Percentiles rank a stretch among this genome's conserved stretches.
Conservation (phyloP, 345 rosid species). For the Anastatica hierochuntica region DNA sequence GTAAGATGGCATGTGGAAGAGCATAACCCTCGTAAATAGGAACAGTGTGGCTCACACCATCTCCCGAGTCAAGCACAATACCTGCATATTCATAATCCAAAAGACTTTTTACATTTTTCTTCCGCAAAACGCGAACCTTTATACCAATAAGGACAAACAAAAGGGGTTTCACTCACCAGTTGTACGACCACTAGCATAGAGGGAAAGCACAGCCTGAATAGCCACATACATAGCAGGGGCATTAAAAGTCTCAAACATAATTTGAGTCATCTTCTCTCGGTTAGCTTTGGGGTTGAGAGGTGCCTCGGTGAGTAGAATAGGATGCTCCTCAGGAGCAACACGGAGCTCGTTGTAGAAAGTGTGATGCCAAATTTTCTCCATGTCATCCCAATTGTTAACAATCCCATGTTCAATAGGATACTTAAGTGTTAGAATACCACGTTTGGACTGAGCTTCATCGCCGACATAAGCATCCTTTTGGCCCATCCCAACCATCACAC, state of each 20-base stretch:
- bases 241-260: slow-evolving; percentile 91
- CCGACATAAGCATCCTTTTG: slow-evolving; percentile 89
- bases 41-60: slow-evolving; percentile 91
- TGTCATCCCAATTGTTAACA: slow-evolving; percentile 95
- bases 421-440: slow-evolving; percentile 74
- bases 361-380: slow-evolving; percentile 95
- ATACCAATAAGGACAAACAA: neutral
- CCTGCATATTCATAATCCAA: slow-evolving; percentile 37
- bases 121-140: neutral
- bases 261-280: slow-evolving; percentile 97
- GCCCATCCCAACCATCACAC: slow-evolving; percentile 85
- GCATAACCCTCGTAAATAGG: slow-evolving; percentile 89
- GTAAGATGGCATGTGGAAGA: slow-evolving; percentile 80
- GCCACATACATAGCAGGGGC: slow-evolving; percentile 92
- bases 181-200: slow-evolving; percentile 96
- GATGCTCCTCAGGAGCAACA: slow-evolving; percentile 91
- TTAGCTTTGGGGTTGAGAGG: slow-evolving; percentile 97
- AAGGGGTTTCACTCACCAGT: slow-evolving; percentile 46
- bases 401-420: slow-evolving; percentile 88
- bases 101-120: neutral
- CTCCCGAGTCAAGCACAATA: slow-evolving; percentile 90
- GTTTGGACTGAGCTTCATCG: slow-evolving; percentile 69
- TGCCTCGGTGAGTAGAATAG: slow-evolving; percentile 71
- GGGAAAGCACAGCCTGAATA: slow-evolving; percentile 88
- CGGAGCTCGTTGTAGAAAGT: slow-evolving; percentile 94